These are phyloP conservation scores for Coniosporium tulheliwenetii DNA, from an alignment of 2,329 filamentous ascomycete species.

Conservation along the genomic window DNA sequence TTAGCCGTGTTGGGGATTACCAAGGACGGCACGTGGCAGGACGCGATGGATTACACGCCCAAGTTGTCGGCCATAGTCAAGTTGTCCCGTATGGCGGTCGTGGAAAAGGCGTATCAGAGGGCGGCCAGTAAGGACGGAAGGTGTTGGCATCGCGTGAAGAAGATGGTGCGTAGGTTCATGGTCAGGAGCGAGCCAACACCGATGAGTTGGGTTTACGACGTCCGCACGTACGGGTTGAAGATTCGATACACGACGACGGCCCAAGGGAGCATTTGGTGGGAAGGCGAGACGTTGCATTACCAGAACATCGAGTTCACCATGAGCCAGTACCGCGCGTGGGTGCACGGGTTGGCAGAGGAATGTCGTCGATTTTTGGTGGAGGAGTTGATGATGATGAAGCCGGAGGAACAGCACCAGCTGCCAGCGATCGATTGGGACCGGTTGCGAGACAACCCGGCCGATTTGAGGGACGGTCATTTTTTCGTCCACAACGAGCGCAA, in stretches of 20 bases:
- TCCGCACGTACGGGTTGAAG: constrained; percentile 1
- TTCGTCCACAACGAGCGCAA: too few species aligned
- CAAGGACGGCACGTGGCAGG: constrained; percentile 3
- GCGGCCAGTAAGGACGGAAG: too few species aligned
- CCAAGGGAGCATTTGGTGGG: not conserved
- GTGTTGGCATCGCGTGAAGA: too few species aligned
- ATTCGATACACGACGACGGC: not conserved
- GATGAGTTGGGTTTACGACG: not conserved
- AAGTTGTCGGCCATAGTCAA: too few species aligned
- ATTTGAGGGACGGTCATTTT: too few species aligned
- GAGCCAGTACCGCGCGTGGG: not conserved
- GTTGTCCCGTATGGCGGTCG: too few species aligned
- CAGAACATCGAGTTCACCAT: not conserved
- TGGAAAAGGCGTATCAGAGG: too few species aligned
- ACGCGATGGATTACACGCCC: too few species aligned
- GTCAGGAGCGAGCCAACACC: not conserved
- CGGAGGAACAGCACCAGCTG: too few species aligned
- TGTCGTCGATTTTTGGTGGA: not conserved
- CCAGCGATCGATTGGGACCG: too few species aligned
- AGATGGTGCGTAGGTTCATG: constrained; percentile 1
- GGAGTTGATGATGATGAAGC: not conserved
- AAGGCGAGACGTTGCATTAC: not conserved
- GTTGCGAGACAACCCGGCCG: too few species aligned
- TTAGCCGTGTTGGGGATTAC: constrained; percentile 10
- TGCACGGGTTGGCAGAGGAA: not conserved